A percentile compares a stretch with the other conserved stretches of the same genome.
phyloP scores from a whole-genome alignment of 2,329 filamentous ascomycete species.

The Colletotrichum lini region DNA sequence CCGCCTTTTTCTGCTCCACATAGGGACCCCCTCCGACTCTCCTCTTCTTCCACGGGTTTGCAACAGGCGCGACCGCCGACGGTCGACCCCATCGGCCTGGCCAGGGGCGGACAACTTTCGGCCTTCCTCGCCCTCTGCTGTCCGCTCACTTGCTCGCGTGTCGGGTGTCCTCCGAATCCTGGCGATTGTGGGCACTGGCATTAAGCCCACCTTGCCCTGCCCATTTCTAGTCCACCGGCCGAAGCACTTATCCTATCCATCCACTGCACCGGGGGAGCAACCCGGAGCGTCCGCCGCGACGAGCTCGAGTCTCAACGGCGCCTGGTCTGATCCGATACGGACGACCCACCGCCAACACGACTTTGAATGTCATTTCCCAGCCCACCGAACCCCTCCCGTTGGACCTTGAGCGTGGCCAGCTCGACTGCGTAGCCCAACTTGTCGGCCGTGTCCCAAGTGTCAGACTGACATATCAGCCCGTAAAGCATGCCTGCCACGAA shows the following conservation, averaged over 20 bases:
- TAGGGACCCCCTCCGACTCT: conserved; percentile 18
- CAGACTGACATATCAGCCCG: conserved; percentile 64
- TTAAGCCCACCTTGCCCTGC: conserved; percentile 21
- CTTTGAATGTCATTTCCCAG: conserved; percentile 55
- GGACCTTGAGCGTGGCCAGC: conserved; percentile 78
- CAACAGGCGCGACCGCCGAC: conserved; percentile 29
- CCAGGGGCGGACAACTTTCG: conserved; percentile 14
- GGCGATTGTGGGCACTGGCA: conserved; percentile 28
- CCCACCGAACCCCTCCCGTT: conserved; percentile 74
- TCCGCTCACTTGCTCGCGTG: conserved; percentile 8
- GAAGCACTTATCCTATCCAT: conserved; percentile 23
- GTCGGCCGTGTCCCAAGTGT: conserved; percentile 63
- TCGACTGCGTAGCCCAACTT: conserved; percentile 74
- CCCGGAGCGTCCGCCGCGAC: conserved; percentile 28
- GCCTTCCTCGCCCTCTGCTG: conserved; percentile 10
- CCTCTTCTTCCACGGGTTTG: background rate
- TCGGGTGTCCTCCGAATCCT: conserved; percentile 22
- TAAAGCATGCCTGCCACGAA: conserved; percentile 82
- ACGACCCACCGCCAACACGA: conserved; percentile 43
- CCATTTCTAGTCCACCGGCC: conserved; percentile 33
- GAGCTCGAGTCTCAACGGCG: conserved; percentile 5
- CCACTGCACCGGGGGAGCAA: conserved; percentile 32
- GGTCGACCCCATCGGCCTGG: conserved; percentile 15
- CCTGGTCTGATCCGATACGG: conserved; percentile 38
- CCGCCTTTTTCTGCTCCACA: conserved; percentile 40